A percentile compares a stretch with the other conserved stretches of the same genome.
Evolutionary conservation across 495 filamentous ascomycete species (phyloP).

Genomic region (Hypoxylon trugodes): DNA sequence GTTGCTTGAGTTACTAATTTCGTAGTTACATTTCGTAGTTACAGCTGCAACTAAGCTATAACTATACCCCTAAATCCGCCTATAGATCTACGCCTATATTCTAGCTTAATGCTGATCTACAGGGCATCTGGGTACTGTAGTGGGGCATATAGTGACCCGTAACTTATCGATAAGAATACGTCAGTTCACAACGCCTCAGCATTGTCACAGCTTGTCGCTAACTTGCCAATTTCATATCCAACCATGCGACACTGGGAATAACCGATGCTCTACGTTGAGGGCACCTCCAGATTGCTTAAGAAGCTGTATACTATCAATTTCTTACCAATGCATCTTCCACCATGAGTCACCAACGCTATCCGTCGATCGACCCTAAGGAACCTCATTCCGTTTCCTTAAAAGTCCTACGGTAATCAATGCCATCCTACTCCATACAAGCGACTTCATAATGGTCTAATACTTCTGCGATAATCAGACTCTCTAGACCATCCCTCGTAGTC

Average conservation of each 20-base stretch:
- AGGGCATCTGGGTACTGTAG: too few species aligned
- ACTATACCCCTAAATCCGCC: too few species aligned
- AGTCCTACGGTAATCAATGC: constrained; percentile 66
- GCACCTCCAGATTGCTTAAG: not conserved
- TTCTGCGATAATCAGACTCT: constrained; percentile 49
- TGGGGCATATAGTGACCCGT: not conserved
- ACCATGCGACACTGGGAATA: not conserved
- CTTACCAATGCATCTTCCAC: constrained; percentile 5
- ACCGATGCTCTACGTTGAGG: not conserved
- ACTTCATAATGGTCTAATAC: constrained; percentile 10
- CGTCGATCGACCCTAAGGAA: constrained; percentile 71
- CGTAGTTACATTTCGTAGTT: too few species aligned
- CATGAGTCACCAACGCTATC: constrained; percentile 62
- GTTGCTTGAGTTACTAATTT: too few species aligned
- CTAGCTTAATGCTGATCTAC: not conserved
- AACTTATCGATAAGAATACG: constrained; percentile 34
- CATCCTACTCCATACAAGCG: not conserved
- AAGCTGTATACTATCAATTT: not conserved
- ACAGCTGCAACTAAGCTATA: too few species aligned
- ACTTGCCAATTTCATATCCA: not conserved
- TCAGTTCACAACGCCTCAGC: constrained; percentile 18
- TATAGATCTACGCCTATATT: not conserved
- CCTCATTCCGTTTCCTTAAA: constrained; percentile 89
- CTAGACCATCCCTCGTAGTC: constrained; percentile 61
- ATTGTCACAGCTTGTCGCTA: too few species aligned